Base-by-base conservation (phyloP, 169 alveolate species). In the Eimeria mitis region DNA sequence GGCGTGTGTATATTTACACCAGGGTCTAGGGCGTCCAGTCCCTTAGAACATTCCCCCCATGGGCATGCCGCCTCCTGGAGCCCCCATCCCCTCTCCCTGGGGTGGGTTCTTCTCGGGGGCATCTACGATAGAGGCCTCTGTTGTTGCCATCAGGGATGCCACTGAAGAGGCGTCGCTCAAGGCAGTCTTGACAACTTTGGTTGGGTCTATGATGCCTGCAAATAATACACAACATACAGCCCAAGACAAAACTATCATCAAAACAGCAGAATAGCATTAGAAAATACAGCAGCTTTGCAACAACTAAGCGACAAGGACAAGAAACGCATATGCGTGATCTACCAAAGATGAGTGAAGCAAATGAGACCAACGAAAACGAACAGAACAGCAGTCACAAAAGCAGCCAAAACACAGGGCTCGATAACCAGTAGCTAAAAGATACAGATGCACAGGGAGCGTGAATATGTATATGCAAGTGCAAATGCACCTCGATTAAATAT, bases 181-280 rank as follows among this genome's bases (percentile, higher is more conserved):
- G 28, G 99, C 99, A 52, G 99, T 99, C 96, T 99, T 98, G 28
- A 99, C 99, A 61, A 99, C 99, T 97, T 99, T 99, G 47, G 99
- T 99, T 21, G 99, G 99, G 95, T 99, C 99, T 78, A 99, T 98
- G 96, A 99, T 99, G 89, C 99, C 99, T 84, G 75, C 1, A 83
- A 31, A 65, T 11, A 54, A 25, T 5, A 9, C 52, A 8, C 28
- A n/a, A 21, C 47, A 34, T 71, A 0, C 83, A 34, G 56, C 83
- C 83, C 31, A 21, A 9, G 34, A 34, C 54, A 71, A 14, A 34
- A 40, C 56, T 61, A 40, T 16, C 73, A 44, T 65, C 42, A 23
- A 1, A 75, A 25, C 85, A 75, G 16, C 37, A 73, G 31, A 1
- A 21, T 23, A 5, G 44, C 14, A 16, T 54, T 11, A n/a, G n/a